These are phyloP conservation scores for Solanum megistacrolobum DNA, from an alignment of 257 asterid genomes.

Conservation along the genomic window DNA sequence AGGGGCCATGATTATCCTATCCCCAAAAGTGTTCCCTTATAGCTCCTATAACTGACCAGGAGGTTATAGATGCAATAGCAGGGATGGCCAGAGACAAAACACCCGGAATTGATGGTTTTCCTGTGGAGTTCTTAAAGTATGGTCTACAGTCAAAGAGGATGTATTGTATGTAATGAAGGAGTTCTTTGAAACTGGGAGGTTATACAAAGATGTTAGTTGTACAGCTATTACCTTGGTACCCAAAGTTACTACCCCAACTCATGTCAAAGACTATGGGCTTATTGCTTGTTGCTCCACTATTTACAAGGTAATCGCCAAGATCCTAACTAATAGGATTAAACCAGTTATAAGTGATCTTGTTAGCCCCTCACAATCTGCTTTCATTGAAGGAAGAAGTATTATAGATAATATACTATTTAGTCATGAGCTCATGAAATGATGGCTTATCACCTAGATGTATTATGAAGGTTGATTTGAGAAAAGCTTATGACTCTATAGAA, in stretches of 20 bases:
- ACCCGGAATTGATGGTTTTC: neutral
- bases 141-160: neutral
- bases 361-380: neutral
- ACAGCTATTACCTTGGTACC: neutral
- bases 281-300: neutral
- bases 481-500: too few relatives aligned
- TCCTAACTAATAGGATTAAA: neutral
- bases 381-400: neutral
- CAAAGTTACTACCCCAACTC: neutral
- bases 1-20: neutral
- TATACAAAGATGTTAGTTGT: too few relatives aligned
- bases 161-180: neutral
- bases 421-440: neutral
- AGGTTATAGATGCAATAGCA: neutral
- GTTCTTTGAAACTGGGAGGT: neutral
- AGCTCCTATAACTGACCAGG: neutral
- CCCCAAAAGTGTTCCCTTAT: neutral
- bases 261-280: neutral
- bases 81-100: neutral
- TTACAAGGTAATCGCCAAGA: too few relatives aligned
- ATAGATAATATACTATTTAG: neutral
- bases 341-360: too few relatives aligned
- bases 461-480: neutral
- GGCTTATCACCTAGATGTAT: neutral
- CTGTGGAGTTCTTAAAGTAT: neutral